Base-by-base conservation (phyloP, 768 basidiomycete species). In the Exsudoporus frostii region DNA sequence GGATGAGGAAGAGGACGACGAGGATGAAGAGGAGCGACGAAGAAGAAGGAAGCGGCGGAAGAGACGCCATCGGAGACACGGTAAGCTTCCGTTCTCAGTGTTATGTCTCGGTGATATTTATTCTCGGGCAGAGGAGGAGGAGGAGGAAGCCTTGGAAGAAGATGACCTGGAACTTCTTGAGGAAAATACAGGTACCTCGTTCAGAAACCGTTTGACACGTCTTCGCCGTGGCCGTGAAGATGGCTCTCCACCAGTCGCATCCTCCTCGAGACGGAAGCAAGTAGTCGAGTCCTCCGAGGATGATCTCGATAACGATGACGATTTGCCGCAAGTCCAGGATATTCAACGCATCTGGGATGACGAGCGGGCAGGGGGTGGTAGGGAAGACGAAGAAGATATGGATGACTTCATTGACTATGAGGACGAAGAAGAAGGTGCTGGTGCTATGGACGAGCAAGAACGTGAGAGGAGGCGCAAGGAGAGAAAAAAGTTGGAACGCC, bases 1-100 rank as follows among this genome's bases (percentile, higher is more conserved):
- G 54, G 92, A 90, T 0, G 88, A 93, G n/a, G 91, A 92, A 7
- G 91, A 92, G 0, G 90, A 88, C 4, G 88, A 83, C 0, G 84
- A 83, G 2, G 82, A 80, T 14, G 83, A 82, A 39, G 77, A 79
- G 40, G 79, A 78, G 50, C 75, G 79, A 53, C 78, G 73, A 40
- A 75, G 81, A 60, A 79, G 79, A 59, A 79, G 81, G 54, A 91
- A 85, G 67, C 78, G 82, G 57, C 79, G 85, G 65, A 85, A 85
- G 73, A 82, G 77, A 63, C 79, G 81, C 60, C 84, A 88, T 68
- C 72, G 75, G 41, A 81, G 78, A 65, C 73, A 67, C 54, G 78
- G 81, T 79, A 63, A 63, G 76, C 62, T 39, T 45, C 27, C 49
- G 39, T 50, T 27, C 34, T 58, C 27, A 45, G 50, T 53, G 11